Evolutionary conservation across 106 monocot genomes (phyloP), one percentile per base, ranked within the genome.

Genomic region (Ottelia alismoides): DNA sequence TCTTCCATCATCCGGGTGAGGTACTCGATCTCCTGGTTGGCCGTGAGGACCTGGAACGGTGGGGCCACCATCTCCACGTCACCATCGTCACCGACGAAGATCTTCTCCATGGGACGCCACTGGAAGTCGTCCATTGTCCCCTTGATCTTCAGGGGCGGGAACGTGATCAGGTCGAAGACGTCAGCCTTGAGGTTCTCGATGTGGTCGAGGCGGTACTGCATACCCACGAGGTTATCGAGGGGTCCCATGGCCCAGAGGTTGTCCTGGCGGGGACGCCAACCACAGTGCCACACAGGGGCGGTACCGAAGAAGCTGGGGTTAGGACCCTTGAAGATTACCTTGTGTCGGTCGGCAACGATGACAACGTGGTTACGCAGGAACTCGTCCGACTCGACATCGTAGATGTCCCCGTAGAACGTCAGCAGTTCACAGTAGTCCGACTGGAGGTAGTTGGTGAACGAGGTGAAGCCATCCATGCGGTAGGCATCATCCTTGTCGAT

Each of bases 161-260:
- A 40, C 9, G 35, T 14, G 35, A 40, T 5, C 5, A 40, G 35
- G 35, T 40, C 35, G 35, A 6, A 40, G 35, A 40, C 35, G 35
- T 40, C 35, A 40, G 35, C 35, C 35, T 40, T 40, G 35, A 40
- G 35, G 35, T 40, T 40, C 35, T 40, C 35, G 35, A 40, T n/a
- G n/a, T n/a, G n/a, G n/a, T n/a, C n/a, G n/a, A n/a, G n/a, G n/a
- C n/a, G n/a, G n/a, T n/a, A n/a, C 35, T 6, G 35, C 35, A 40
- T 40, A 40, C 35, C 35, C 9, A 40, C 14, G 35, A 40, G 35
- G 35, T 40, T 40, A 40, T 40, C 35, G 35, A 40, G 35, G 14
- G 35, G 35, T 5, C 35, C 35, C 35, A 40, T 40, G 35, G 35
- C 35, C 5, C 14, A 40, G 35, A 40, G 35, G 35, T 40, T 40